phyloP scores from a whole-genome alignment of 1,139 yeast genomes.

The Yamadazyma mexicana region DNA sequence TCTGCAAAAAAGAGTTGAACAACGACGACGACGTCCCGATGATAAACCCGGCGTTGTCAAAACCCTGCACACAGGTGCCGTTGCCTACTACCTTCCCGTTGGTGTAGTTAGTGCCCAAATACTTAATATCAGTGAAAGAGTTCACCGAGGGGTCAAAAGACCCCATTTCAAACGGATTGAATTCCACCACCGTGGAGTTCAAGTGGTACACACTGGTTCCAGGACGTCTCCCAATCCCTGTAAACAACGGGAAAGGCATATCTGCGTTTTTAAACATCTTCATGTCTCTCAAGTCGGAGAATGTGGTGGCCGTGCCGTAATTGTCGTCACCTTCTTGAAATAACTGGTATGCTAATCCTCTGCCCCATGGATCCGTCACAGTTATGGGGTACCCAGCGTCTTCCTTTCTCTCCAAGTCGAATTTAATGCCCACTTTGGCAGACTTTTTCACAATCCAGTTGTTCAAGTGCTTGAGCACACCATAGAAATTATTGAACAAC shows the following conservation, averaged over 20 bases:
- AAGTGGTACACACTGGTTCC: slow-evolving; percentile 29
- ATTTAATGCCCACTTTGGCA: slow-evolving; percentile 23
- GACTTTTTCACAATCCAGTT: slow-evolving; percentile 26
- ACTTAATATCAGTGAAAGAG: slow-evolving; percentile 36
- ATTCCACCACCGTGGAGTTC: slow-evolving; percentile 41
- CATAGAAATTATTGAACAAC: slow-evolving; percentile 20
- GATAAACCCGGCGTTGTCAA: slow-evolving; percentile 75
- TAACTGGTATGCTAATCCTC: slow-evolving; percentile 41
- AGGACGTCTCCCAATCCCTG: slow-evolving; percentile 39
- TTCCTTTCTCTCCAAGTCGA: slow-evolving; percentile 29
- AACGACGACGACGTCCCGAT: slow-evolving; percentile 79
- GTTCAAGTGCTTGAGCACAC: slow-evolving; percentile 30
- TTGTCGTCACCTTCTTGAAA: slow-evolving; percentile 27
- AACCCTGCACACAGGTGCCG: slow-evolving; percentile 58
- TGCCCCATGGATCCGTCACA: slow-evolving; percentile 38
- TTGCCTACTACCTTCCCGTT: slow-evolving; percentile 28
- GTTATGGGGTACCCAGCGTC: slow-evolving; percentile 34
- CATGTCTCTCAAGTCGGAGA: slow-evolving; percentile 34
- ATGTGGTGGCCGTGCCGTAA: slow-evolving; percentile 26
- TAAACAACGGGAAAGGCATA: slow-evolving; percentile 42
- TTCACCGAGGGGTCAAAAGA: slow-evolving; percentile 42
- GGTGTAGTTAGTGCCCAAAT: slow-evolving; percentile 33
- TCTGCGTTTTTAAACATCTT: slow-evolving; percentile 30
- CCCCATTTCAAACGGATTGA: slow-evolving; percentile 46
- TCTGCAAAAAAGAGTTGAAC: slow-evolving; percentile 68